phyloP scores from a whole-genome alignment of 208 protist genomes.

The Paratrypanosoma confusum region DNA sequence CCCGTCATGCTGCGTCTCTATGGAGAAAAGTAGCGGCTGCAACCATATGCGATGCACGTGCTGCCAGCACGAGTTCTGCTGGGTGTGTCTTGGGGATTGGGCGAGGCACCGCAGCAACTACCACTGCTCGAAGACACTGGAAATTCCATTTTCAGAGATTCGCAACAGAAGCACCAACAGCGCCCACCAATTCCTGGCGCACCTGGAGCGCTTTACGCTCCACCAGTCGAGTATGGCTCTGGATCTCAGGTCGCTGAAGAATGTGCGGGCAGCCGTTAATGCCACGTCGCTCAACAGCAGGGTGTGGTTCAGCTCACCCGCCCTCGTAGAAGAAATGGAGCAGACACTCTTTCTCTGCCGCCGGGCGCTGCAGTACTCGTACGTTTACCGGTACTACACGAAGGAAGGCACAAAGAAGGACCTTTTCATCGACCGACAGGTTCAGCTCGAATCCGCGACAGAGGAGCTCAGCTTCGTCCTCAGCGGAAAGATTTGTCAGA shows the following conservation, averaged over 20 bases:
- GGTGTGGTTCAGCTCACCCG: slow-evolving; percentile 1
- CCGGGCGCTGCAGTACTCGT: slow-evolving; percentile 18
- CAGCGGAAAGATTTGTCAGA: background rate
- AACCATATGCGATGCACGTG: slow-evolving; percentile 83
- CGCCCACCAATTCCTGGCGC: background rate
- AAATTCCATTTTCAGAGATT: slow-evolving; percentile 23
- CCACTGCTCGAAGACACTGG: slow-evolving; percentile 46
- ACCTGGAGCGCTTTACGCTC: slow-evolving; percentile 18
- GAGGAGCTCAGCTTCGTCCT: background rate
- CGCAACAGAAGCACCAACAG: slow-evolving; percentile 4
- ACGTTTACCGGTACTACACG: slow-evolving; percentile 25
- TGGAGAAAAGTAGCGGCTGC: slow-evolving; percentile 89
- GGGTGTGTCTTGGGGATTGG: slow-evolving; percentile 69
- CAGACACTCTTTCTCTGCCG: slow-evolving; percentile 10
- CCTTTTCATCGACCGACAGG: slow-evolving; percentile 22
- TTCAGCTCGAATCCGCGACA: background rate
- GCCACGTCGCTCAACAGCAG: slow-evolving; percentile 1
- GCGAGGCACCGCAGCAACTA: slow-evolving; percentile 25
- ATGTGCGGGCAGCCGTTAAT: slow-evolving; percentile 9
- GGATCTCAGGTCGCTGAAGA: slow-evolving; percentile 15
- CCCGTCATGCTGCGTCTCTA: slow-evolving; percentile 49
- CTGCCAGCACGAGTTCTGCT: slow-evolving; percentile 79
- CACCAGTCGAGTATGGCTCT: slow-evolving; percentile 19
- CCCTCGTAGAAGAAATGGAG: slow-evolving; percentile 18
- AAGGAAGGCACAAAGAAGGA: slow-evolving; percentile 13